These are phyloP conservation scores for Calonectria henricotiae DNA, from an alignment of 2,329 filamentous ascomycete species.

Conservation along the genomic window DNA sequence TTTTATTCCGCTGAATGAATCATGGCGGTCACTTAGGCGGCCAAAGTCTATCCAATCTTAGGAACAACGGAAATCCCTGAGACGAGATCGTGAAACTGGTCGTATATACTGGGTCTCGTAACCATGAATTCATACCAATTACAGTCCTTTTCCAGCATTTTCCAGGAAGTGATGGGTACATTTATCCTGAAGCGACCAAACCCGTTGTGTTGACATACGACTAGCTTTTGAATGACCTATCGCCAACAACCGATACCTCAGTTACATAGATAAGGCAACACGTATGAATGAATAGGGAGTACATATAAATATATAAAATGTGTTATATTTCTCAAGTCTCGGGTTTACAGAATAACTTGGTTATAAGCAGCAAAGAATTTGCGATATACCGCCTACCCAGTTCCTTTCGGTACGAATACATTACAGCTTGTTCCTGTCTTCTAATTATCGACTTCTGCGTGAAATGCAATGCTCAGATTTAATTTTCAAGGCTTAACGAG, in stretches of 20 bases:
- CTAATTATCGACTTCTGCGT: constrained; percentile 11
- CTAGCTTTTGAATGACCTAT: no score
- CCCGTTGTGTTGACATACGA: no score
- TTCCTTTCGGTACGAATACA: constrained; percentile 22
- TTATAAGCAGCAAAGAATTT: constrained; percentile 14
- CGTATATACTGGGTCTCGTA: no score
- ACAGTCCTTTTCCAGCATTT: no score
- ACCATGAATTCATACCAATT: no score
- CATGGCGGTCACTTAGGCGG: no score
- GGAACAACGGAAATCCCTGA: no score
- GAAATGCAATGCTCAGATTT: constrained; percentile 20
- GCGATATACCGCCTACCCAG: not conserved
- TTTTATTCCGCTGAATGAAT: no score
- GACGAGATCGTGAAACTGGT: no score
- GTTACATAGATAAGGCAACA: not conserved
- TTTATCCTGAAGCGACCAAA: no score
- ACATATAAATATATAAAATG: constrained; percentile 3
- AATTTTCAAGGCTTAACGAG: constrained; percentile 12
- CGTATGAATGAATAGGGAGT: not conserved
- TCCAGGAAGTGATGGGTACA: no score
- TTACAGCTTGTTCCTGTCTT: constrained; percentile 12
- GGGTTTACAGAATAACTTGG: constrained; percentile 2
- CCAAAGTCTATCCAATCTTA: no score
- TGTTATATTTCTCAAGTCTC: constrained; percentile 10
- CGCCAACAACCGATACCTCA: not conserved